Percentiles rank a stretch among this genome's conserved stretches.
phyloP scores from a whole-genome alignment of 169 alveolate species.

The Plasmodium malariae region DNA sequence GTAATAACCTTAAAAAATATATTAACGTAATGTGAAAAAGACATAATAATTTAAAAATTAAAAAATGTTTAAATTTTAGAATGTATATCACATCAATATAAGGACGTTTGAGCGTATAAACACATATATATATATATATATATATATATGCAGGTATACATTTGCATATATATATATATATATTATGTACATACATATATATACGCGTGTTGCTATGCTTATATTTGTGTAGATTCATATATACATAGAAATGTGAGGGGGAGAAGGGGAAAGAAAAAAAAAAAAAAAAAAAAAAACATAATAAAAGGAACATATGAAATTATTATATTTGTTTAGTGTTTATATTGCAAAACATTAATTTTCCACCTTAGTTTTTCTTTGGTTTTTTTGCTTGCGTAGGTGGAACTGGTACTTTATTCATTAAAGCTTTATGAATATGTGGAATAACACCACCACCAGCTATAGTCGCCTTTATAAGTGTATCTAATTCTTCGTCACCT shows the following conservation, averaged over 20 bases:
- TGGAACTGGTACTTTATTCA: constrained; percentile 89
- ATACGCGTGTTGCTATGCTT: neutral
- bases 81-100: neutral
- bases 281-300: neutral
- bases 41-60: constrained; percentile 29
- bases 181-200: constrained; percentile 16
- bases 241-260: neutral
- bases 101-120: neutral
- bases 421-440: constrained; percentile 96
- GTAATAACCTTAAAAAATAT: constrained; percentile 28
- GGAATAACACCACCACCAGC: constrained; percentile 99
- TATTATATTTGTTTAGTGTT: too few relatives aligned
- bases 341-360: neutral
- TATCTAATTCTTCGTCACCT: constrained; percentile 99
- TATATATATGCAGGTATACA: neutral
- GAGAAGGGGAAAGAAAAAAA: neutral
- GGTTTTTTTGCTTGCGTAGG: constrained; percentile 84
- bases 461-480: constrained; percentile 98
- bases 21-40: constrained; percentile 23
- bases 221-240: neutral
- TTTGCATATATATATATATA: neutral
- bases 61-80: constrained; percentile 31
- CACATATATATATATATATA: neutral
- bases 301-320: too few relatives aligned
- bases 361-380: constrained; percentile 68